phyloP scores from a whole-genome alignment of 2,329 filamentous ascomycete genomes.

The Grosmannia huntii region DNA sequence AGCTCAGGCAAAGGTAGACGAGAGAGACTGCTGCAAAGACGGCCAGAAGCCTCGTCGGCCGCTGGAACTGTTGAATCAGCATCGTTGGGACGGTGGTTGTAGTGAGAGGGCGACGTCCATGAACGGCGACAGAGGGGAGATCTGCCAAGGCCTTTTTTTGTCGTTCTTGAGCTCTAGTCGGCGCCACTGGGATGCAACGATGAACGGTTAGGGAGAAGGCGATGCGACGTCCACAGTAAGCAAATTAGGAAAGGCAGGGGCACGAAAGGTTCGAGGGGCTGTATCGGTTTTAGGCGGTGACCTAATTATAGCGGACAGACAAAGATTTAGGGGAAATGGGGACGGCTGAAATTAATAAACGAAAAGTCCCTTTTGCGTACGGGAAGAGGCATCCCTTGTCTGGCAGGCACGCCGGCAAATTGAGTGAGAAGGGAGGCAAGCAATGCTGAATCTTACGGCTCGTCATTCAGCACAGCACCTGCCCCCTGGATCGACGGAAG shows the following conservation, averaged over 20 bases:
- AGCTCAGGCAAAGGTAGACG: slow-evolving; percentile 10
- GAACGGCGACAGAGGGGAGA: not conserved
- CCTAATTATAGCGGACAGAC: no score
- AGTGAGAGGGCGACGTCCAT: not conserved
- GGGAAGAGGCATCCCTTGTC: no score
- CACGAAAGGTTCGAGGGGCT: not conserved
- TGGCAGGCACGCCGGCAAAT: no score
- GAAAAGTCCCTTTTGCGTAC: no score
- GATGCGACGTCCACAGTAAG: not conserved
- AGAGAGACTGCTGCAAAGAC: slow-evolving; percentile 6
- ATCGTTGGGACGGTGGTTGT: slow-evolving; percentile 2
- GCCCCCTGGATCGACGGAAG: not conserved
- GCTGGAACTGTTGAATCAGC: slow-evolving; percentile 12
- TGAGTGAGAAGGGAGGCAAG: not conserved
- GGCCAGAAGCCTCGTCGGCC: slow-evolving; percentile 12
- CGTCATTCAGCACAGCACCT: not conserved
- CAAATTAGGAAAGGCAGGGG: not conserved
- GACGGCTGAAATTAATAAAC: no score
- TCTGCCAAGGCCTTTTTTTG: not conserved
- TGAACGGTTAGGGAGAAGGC: not conserved
- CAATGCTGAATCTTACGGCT: not conserved
- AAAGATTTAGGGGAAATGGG: no score
- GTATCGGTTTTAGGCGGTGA: no score
- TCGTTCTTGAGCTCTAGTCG: not conserved
- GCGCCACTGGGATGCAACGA: not conserved